Base-by-base conservation (phyloP, 345 rosid species). In the Microcos paniculata region DNA sequence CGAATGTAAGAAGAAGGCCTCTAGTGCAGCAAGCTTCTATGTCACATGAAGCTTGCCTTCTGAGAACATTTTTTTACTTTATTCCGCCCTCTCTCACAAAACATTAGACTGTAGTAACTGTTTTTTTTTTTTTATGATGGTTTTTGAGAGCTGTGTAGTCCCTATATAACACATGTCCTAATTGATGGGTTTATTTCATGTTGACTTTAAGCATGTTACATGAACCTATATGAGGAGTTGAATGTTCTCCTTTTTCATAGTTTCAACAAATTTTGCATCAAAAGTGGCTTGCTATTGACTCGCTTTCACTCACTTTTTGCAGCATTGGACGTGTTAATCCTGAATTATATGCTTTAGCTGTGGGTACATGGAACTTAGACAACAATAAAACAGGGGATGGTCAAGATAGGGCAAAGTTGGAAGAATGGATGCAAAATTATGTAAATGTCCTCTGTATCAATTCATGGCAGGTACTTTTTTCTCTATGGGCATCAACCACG, bases 311-410 rank as follows among this genome's bases (percentile, higher is more conserved):
- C 38, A 59, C 33, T 48, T 8, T 71, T 74, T 76, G 56, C 92
- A 95, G 96, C 88, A 95, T 95, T 78, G 99, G 99, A 15, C 87
- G 79, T 82, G 97, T 95, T 70, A 90, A 92, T 77, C 94, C 94
- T 69, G 94, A 95, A 86, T 92, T 95, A 40, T 91, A 91, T 84
- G 94, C 97, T 79, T 82, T 95, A 77, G 96, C 87, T 61, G 84
- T 88, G 72, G 87, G 92, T 73, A 83, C 86, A 63, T 85, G 86
- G 89, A 86, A 82, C 79, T 59, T 83, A 77, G 88, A 87, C 53
- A 78, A 63, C 59, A 8, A 51, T 56, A 65, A 69, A n/a, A 18
- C 31, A 15, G 74, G 73, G 8, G 74, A 80, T 42, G 56, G 61
- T 77, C 77, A 77, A 51, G 70, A 77, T 85, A 78, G 78, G 42